phyloP scores from a whole-genome alignment of 2,329 filamentous ascomycete species.

The Alternaria sp. region DNA sequence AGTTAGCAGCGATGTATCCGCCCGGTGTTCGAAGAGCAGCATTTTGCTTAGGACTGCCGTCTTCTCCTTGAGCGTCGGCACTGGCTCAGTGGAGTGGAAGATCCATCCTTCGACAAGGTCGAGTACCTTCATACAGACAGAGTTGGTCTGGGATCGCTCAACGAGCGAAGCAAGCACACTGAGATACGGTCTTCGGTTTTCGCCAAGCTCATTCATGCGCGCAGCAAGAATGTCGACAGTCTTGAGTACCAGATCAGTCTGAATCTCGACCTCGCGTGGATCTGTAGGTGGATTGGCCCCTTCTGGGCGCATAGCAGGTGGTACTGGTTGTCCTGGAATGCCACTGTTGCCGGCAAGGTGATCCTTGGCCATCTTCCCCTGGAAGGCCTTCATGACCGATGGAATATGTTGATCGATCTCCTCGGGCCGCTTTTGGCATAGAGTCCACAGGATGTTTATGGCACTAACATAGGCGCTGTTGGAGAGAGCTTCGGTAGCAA shows the following conservation, averaged over 20 bases:
- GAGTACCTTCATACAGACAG: conserved; percentile 89
- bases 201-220: conserved; percentile 90
- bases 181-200: conserved; percentile 90
- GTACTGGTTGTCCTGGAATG: conserved; percentile 46
- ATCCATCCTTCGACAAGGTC: conserved; percentile 96
- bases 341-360: conserved; percentile 75
- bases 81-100: conserved; percentile 92
- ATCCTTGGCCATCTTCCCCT: conserved; percentile 89
- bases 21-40: conserved; percentile 88
- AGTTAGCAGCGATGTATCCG: conserved; percentile 83
- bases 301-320: conserved; percentile 60
- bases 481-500: conserved; percentile 86
- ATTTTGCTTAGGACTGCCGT: conserved; percentile 99
- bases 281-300: conserved; percentile 69
- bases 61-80: conserved; percentile 98
- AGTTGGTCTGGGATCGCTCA: conserved; percentile 88
- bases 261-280: conserved; percentile 83
- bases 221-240: conserved; percentile 91
- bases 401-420: conserved; percentile 90
- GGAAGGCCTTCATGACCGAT: conserved; percentile 90
- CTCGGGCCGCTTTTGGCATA: conserved; percentile 83
- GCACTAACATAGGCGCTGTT: conserved; percentile 83
- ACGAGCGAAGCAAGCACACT: conserved; percentile 94
- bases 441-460: conserved; percentile 91
- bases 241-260: conserved; percentile 90